phyloP scores from a whole-genome alignment of 768 basidiomycete species.

The Xerocomellus amylosporus region DNA sequence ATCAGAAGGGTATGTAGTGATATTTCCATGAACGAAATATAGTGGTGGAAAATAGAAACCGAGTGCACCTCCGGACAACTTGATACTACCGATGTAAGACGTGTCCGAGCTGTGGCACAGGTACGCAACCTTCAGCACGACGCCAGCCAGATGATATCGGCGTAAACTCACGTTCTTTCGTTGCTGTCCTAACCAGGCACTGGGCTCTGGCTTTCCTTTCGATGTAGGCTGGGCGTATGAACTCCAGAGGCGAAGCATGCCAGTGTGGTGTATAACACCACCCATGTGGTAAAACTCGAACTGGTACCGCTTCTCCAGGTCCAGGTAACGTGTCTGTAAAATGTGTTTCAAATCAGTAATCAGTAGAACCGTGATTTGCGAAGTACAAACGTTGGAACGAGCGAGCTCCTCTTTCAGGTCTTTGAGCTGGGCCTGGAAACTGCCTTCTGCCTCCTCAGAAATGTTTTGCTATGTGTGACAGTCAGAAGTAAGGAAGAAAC shows the following conservation, averaged over 20 bases:
- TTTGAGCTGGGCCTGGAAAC: constrained; percentile 61
- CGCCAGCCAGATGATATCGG: background rate
- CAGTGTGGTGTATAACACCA: constrained; percentile 65
- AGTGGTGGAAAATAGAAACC: background rate
- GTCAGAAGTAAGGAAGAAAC: constrained; percentile 9
- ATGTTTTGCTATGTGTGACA: constrained; percentile 36
- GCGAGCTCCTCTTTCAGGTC: constrained; percentile 62
- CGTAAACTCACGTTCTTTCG: constrained; percentile 42
- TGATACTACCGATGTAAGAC: constrained; percentile 24
- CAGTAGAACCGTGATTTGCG: background rate
- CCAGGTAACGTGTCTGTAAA: constrained; percentile 46
- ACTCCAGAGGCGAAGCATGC: constrained; percentile 60
- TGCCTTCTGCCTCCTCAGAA: constrained; percentile 72
- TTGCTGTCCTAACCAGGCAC: constrained; percentile 70
- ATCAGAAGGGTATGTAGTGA: constrained; percentile 8
- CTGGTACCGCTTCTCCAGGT: constrained; percentile 60
- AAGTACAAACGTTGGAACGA: constrained; percentile 47
- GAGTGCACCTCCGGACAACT: background rate
- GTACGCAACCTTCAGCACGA: background rate
- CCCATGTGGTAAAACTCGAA: constrained; percentile 83
- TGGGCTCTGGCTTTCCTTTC: constrained; percentile 46
- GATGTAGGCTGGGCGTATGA: constrained; percentile 53
- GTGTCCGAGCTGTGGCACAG: constrained; percentile 26
- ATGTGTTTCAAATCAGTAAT: background rate
- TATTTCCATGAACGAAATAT: constrained; percentile 13